Conservation (phyloP, 495 filamentous ascomycete species). For the Bathelium albidoporum region DNA sequence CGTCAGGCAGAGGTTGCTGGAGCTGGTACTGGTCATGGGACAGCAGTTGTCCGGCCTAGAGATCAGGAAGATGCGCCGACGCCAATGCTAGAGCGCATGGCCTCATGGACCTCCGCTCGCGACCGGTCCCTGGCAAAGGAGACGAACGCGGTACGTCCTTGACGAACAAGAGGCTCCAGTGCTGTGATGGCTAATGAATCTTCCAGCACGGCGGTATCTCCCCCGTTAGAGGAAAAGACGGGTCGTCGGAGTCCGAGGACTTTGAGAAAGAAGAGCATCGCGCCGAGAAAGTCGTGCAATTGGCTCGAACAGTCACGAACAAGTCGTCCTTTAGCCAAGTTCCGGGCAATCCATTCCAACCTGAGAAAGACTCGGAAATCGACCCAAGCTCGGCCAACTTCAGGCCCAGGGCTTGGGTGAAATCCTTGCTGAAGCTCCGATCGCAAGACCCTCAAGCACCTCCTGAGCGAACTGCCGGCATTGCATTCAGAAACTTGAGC, state of each 20-base stretch:
- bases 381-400: slow-evolving; percentile 48
- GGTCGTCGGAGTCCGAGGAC: background rate
- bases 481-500: slow-evolving; percentile 38
- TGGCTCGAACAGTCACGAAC: slow-evolving; percentile 25
- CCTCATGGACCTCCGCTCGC: background rate
- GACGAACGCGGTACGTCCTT: background rate
- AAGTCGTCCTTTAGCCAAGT: slow-evolving; percentile 20
- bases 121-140: slow-evolving; percentile 2
- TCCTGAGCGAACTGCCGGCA: slow-evolving; percentile 32
- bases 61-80: slow-evolving; percentile 1
- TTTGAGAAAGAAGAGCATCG: slow-evolving; percentile 17
- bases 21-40: background rate
- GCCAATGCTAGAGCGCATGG: background rate
- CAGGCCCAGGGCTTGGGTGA: slow-evolving; percentile 49
- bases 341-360: slow-evolving; percentile 25
- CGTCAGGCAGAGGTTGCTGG: slow-evolving; percentile 13
- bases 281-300: slow-evolving; percentile 23
- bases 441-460: slow-evolving; percentile 20
- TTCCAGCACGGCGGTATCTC: background rate
- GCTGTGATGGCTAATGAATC: background rate
- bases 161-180: background rate
- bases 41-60: background rate
- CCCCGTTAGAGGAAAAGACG: slow-evolving; percentile 7
- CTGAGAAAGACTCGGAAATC: slow-evolving; percentile 40
- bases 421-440: slow-evolving; percentile 35